Percentiles rank a stretch among this genome's conserved stretches.
phyloP scores from a whole-genome alignment of 495 filamentous ascomycete genomes.

The Hapsidospora chrysogenum region DNA sequence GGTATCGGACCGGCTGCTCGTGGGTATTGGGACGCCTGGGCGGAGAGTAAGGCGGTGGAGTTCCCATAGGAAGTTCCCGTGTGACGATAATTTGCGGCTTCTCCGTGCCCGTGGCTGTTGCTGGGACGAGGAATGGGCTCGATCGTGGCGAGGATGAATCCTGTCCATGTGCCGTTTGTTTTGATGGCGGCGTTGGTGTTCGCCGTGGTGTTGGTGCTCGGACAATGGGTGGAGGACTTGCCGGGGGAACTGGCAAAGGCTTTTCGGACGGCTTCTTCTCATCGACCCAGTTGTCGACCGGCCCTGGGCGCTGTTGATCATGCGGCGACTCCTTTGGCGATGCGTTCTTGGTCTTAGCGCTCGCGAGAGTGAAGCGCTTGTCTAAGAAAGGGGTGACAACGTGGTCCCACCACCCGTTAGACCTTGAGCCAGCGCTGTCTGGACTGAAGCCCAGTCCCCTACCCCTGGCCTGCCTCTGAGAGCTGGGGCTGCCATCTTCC shows the following conservation, averaged over 20 bases:
- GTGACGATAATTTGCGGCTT: not conserved
- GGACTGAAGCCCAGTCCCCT: constrained; percentile 12
- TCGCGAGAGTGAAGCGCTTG: constrained; percentile 20
- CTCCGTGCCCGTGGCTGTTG: too few relatives aligned
- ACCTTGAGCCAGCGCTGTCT: constrained; percentile 34
- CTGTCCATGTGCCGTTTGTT: too few relatives aligned
- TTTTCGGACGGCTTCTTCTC: too few relatives aligned
- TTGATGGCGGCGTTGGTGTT: not conserved
- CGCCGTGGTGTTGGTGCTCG: constrained; percentile 1
- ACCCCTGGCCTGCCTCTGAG: constrained; percentile 14
- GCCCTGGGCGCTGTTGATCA: too few relatives aligned
- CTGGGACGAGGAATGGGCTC: not conserved
- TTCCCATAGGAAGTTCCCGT: not conserved
- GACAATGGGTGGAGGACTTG: not conserved
- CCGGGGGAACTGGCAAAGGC: not conserved
- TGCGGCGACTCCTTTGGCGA: too few relatives aligned
- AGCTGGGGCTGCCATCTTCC: constrained; percentile 24
- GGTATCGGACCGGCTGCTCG: constrained; percentile 14
- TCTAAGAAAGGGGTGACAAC: constrained; percentile 56
- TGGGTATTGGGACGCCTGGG: constrained; percentile 7
- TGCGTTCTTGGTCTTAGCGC: constrained; percentile 6
- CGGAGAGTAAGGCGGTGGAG: constrained; percentile 27
- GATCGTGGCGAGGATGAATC: not conserved
- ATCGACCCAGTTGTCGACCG: too few relatives aligned
- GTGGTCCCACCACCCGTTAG: constrained; percentile 79